Base-by-base conservation (phyloP, 768 basidiomycete species). In the Boletus tylopilopsis region DNA sequence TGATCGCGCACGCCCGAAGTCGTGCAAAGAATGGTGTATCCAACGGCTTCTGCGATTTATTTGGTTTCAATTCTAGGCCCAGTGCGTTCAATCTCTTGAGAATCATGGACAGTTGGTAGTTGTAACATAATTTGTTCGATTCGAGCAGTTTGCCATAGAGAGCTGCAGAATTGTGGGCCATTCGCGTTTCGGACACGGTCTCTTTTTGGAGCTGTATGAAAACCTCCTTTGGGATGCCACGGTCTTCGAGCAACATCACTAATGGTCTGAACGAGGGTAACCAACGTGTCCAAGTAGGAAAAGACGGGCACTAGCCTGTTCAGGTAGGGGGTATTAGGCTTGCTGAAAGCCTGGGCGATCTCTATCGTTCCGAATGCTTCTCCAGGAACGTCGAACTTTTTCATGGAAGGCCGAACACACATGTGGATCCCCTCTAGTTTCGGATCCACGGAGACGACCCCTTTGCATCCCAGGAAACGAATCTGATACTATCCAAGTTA, bases 381-480 rank as follows among this genome's bases (percentile, higher is more conserved):
- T 3, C 73, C 63, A 1, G 68, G 75, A 6, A 76, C 79, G 15
- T 75, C 67, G 53, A 92, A 92, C 57, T 93, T 93, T 30, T 74
- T 76, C 88, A 91, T 91, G 0, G 85, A 87, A 6, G 69, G 66
- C 32, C 90, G 73, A 11, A 90, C 61, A 24, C 84, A 76, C 85
- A 93, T 87, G 16, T 74, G 76, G 41, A 84, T 78, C 0, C 81
- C 81, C 34, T 66, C 55, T 13, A 70, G 56, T 39, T 69, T 68
- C 42, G 77, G 68, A 57, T 93, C 90, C 11, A 92, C 75, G 5
- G 70, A 75, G 1, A 93, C 85, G 22, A 93, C 79, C 0, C 91
- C 91, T 64, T 94, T 94, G 68, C 76, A 90, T 18, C 88, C 90
- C 39, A 92, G 64, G 62, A 92, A 87, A 38, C 91, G 81, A 42